Base-by-base conservation (phyloP, 148 eudicot species). In the Nepenthes mirabilis region DNA sequence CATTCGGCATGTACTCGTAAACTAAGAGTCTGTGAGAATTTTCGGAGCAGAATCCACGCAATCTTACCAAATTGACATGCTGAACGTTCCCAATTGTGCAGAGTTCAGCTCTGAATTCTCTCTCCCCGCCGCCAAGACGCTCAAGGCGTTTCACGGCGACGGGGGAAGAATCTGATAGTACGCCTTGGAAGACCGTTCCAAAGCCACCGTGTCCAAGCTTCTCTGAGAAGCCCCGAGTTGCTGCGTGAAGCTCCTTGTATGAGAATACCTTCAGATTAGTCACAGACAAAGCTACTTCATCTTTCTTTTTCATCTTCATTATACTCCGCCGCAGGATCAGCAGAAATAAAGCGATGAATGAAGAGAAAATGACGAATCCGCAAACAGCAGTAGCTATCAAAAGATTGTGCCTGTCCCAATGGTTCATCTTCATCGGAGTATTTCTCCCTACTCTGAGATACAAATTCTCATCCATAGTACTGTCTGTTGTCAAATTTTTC, bases 131-230 rank as follows among this genome's bases (percentile, higher is more conserved):
- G 5, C 86, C 84, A 0, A 84, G 86, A 35, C 91, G 69, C 45
- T 88, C 96, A 1, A 88, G 89, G 43, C 88, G 70, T 65, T 88
- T 88, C 14, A 85, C 89, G 0, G 96, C 96, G 59, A 88, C 84
- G 0, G 33, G 57, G 1, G 80, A 51, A 0, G 80, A 73, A 59
- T 80, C 89, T 0, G 63, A 56, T 48, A 87, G 53, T 2, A 59
- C 60, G 6, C 96, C 96, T 1, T 53, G 71, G 59, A 85, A 85
- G 8, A 88, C 96, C 0, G 83, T 79, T 45, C 96, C 96, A 33
- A 88, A 88, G 34, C 96, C 96, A 0, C 96, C 96, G 14, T 84
- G 91, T 9, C 95, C 95, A 2, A 88, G 70, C 68, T 88, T 84
- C 74, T 81, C 95, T 1, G 95, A 82, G 70, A 88, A 88, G 13